Evolutionary conservation across 1,284 basidiomycete species (phyloP).

Genomic region (Gymnopus androsaceus): DNA sequence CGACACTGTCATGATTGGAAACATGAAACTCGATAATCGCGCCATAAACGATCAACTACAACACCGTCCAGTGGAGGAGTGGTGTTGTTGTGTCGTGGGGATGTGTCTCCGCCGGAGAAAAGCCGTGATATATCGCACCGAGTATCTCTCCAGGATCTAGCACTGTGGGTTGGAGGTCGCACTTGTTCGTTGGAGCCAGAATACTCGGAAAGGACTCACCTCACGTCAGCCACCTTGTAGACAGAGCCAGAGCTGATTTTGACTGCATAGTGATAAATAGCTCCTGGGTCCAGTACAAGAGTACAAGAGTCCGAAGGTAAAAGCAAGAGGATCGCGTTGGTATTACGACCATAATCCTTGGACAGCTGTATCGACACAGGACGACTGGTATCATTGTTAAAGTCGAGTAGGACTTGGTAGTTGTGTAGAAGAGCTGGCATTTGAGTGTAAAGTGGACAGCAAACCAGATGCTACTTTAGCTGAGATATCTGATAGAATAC

Average conservation of each 20-base stretch:
- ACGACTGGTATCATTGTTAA: slow-evolving; percentile 69
- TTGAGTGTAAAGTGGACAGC: not conserved
- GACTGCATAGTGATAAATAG: slow-evolving; percentile 66
- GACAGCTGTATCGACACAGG: slow-evolving; percentile 64
- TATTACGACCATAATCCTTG: slow-evolving; percentile 60
- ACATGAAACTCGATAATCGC: slow-evolving; percentile 63
- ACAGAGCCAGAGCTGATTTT: slow-evolving; percentile 54
- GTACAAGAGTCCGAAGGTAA: slow-evolving; percentile 65
- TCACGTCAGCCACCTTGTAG: slow-evolving; percentile 64
- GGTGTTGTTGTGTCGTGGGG: slow-evolving; percentile 31
- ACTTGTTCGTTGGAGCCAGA: not conserved
- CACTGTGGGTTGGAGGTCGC: slow-evolving; percentile 38
- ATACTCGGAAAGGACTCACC: slow-evolving; percentile 42
- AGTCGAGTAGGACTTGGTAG: slow-evolving; percentile 65
- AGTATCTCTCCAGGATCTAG: slow-evolving; percentile 66
- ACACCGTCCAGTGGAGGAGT: slow-evolving; percentile 50
- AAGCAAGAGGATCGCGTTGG: slow-evolving; percentile 56
- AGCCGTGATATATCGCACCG: slow-evolving; percentile 62
- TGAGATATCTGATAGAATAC: slow-evolving; percentile 4
- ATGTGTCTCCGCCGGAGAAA: slow-evolving; percentile 43
- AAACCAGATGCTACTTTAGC: not conserved
- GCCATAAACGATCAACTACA: slow-evolving; percentile 65
- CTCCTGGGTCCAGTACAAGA: slow-evolving; percentile 67
- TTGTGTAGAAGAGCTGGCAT: slow-evolving; percentile 48
- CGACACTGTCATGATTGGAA: too few species aligned